These are phyloP conservation scores for Annulohypoxylon stygium DNA, from an alignment of 495 filamentous ascomycete genomes.

Conservation along the genomic window DNA sequence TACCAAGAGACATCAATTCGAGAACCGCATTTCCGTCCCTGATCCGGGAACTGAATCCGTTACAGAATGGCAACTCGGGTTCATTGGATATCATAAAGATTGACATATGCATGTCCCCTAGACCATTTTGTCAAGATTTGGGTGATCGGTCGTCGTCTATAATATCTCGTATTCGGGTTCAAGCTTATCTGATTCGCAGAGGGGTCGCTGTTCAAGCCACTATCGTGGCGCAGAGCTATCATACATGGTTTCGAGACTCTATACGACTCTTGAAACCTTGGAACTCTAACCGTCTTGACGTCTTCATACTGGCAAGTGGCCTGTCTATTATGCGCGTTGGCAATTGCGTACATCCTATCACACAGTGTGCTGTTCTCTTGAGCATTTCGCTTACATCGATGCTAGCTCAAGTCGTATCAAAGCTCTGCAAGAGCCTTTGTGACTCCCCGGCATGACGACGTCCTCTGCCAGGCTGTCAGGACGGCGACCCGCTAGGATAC, in stretches of 20 bases:
- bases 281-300: neutral
- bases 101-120: neutral
- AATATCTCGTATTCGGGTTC: conserved; percentile 21
- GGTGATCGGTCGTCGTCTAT: neutral
- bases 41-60: neutral
- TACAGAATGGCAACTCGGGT: neutral
- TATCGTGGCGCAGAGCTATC: neutral
- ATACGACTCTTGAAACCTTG: neutral
- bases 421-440: neutral
- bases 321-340: too few species aligned
- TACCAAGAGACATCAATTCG: neutral
- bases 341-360: neutral
- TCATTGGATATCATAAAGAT: neutral
- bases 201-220: neutral
- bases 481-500: neutral
- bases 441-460: neutral
- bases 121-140: neutral
- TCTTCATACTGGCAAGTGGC: neutral
- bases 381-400: neutral
- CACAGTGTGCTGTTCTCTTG: neutral
- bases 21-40: neutral
- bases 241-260: neutral
- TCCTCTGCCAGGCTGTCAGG: neutral
- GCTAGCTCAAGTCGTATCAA: neutral
- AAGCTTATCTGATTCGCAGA: neutral